Evolutionary conservation across 2,329 filamentous ascomycete species (phyloP).

Genomic region (Ambrosiella xylebori): DNA sequence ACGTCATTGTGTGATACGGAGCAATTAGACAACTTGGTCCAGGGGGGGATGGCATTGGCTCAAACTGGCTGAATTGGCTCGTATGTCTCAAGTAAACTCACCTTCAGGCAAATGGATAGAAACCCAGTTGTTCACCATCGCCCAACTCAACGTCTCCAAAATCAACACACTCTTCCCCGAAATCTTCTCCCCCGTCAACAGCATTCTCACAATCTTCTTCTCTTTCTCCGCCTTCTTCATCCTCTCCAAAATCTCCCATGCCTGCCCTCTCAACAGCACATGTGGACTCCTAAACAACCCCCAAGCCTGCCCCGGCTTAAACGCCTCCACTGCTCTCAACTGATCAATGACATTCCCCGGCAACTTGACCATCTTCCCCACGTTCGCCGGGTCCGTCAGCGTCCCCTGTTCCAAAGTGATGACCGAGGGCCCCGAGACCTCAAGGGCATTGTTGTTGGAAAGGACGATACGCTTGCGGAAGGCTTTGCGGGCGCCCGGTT

Average conservation of each 20-base stretch:
- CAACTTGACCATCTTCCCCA: conserved; percentile 52
- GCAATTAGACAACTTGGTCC: too few species aligned
- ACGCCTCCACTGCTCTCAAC: conserved; percentile 69
- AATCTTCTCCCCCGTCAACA: conserved; percentile 56
- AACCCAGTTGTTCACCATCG: conserved; percentile 68
- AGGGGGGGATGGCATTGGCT: too few species aligned
- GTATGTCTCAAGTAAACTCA: conserved; percentile 25
- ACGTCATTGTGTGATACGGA: neutral
- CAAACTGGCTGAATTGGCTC: too few species aligned
- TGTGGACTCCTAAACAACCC: conserved; percentile 68
- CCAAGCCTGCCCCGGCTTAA: conserved; percentile 84
- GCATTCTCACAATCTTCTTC: conserved; percentile 41
- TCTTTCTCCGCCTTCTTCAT: conserved; percentile 35
- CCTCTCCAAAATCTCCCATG: conserved; percentile 48
- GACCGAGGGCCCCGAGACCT: conserved; percentile 43
- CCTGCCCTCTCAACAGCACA: conserved; percentile 60
- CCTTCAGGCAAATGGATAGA: conserved; percentile 83
- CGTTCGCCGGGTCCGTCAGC: conserved; percentile 34
- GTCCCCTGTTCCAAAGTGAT: conserved; percentile 39
- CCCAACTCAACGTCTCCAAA: conserved; percentile 69
- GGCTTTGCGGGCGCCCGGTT: conserved; percentile 68
- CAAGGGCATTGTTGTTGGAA: conserved; percentile 82
- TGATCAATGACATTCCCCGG: conserved; percentile 57
- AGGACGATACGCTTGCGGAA: conserved; percentile 77
- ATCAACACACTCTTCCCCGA: conserved; percentile 78